phyloP scores from a whole-genome alignment of 2,329 filamentous ascomycete species.

The Emydomyces testavorans region DNA sequence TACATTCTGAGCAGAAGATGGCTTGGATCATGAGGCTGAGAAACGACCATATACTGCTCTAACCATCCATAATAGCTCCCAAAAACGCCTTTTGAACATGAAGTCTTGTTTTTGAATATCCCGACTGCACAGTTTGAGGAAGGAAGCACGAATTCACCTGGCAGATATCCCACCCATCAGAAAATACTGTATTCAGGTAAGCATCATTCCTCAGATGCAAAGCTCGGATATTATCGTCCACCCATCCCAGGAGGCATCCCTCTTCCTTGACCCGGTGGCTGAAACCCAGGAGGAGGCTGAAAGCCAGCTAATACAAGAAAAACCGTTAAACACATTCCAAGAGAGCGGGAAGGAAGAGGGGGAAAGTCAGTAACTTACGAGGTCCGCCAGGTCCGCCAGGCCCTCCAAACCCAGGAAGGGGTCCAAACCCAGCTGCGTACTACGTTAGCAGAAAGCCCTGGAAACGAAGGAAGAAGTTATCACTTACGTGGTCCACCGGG shows the following conservation, averaged over 20 bases:
- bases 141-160: background rate
- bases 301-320: constrained; percentile 35
- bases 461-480: constrained; percentile 20
- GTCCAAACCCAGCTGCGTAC: constrained; percentile 35
- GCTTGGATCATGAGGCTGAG: no score
- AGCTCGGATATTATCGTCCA: constrained; percentile 27
- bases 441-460: constrained; percentile 16
- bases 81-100: no score
- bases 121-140: background rate
- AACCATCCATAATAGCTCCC: no score
- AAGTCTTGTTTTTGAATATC: background rate
- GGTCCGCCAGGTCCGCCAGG: constrained; percentile 31
- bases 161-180: background rate
- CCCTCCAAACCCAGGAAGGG: constrained; percentile 39
- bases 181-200: background rate
- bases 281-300: constrained; percentile 60
- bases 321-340: constrained; percentile 28
- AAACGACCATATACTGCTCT: no score
- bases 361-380: constrained; percentile 32
- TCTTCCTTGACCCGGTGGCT: constrained; percentile 49
- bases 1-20: background rate
- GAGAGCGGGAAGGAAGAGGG: constrained; percentile 16
- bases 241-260: constrained; percentile 43
- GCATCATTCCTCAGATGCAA: background rate
- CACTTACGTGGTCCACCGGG: constrained; percentile 42